Base-by-base conservation (phyloP, 2,329 filamentous ascomycete species). In the Clarireedia hainanense region DNA sequence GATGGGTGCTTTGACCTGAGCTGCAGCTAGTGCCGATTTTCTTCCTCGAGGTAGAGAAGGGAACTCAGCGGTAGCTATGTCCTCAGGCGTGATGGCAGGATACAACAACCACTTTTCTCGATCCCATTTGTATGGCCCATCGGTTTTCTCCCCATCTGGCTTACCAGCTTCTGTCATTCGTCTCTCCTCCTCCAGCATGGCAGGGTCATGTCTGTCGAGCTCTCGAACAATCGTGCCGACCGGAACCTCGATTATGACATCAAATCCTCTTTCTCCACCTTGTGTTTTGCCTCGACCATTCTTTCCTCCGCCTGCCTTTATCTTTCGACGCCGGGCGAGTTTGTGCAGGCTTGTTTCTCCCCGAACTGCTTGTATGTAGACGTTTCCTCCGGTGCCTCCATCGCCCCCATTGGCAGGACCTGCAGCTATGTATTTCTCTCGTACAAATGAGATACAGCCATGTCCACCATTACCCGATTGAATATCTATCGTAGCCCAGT, bases 341-440 rank as follows among this genome's bases (percentile, higher is more conserved):
- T 96, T 97, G 73, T 97, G 91, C 59, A 99, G 74, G 52, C 90
- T 96, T 0, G 91, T 97, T 72, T 97, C 88, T 57, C 91, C 90
- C 54, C 88, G 84, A 1, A 95, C 84, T 6, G 94, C 91, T 72
- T 97, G 92, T 57, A 99, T 95, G 70, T 95, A 97, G 62, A 99
- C 78, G 65, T 88, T 95, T 40, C 94, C 94, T 59, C 94, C 94
- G 55, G 84, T 87, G 4, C 94, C 94, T 43, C 94, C 94, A 68
- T 99, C 91, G 58, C 94, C 94, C 49, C 94, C 94, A 70, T 99
- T 97, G 9, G 94, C 83, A 10, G 94, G 94, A 0, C 94, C 94
- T 61, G 95, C 85, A 46, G 85, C 82, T 30, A 96, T 78, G 71
- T 88, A 97, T 60, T 92, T 92, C 66, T 99, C 94, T 20, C 92